Percentiles rank a stretch among this genome's conserved stretches.
Evolutionary conservation across 2,329 filamentous ascomycete species (phyloP).

Genomic region (Trichophyton simii): DNA sequence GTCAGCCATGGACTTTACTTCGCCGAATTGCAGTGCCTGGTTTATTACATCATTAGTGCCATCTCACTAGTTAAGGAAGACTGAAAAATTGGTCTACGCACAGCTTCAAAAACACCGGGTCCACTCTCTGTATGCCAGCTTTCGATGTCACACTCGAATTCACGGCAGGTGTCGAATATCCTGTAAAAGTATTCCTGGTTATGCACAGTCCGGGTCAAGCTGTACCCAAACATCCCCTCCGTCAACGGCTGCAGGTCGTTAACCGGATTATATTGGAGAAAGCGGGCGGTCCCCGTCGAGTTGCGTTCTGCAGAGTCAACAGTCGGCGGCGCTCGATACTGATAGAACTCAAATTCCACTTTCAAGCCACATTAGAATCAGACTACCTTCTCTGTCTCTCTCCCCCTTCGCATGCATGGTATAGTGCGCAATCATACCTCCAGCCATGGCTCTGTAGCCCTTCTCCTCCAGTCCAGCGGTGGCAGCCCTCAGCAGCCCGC

Average conservation of each 20-base stretch:
- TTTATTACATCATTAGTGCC: slow-evolving; percentile 12
- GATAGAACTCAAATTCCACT: slow-evolving; percentile 95
- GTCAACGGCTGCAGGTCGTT: slow-evolving; percentile 65
- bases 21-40: slow-evolving; percentile 70
- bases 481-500: slow-evolving; percentile 58
- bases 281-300: slow-evolving; percentile 58
- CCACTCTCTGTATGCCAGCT: slow-evolving; percentile 94
- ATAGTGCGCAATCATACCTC: slow-evolving; percentile 48
- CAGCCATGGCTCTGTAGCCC: slow-evolving; percentile 77
- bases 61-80: not conserved
- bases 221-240: slow-evolving; percentile 94
- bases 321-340: slow-evolving; percentile 58
- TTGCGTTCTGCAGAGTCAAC: slow-evolving; percentile 42
- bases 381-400: not conserved
- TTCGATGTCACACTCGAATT: slow-evolving; percentile 72
- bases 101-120: slow-evolving; percentile 89
- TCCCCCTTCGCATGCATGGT: not conserved
- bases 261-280: slow-evolving; percentile 60
- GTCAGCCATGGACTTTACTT: slow-evolving; percentile 82
- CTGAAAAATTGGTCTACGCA: slow-evolving; percentile 21
- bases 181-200: slow-evolving; percentile 90
- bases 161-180: slow-evolving; percentile 65
- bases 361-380: slow-evolving; percentile 8
- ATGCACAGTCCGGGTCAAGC: slow-evolving; percentile 70
- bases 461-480: slow-evolving; percentile 53